These are phyloP conservation scores for Botrytis medusae DNA, from an alignment of 2,329 filamentous ascomycete genomes.

Conservation along the genomic window DNA sequence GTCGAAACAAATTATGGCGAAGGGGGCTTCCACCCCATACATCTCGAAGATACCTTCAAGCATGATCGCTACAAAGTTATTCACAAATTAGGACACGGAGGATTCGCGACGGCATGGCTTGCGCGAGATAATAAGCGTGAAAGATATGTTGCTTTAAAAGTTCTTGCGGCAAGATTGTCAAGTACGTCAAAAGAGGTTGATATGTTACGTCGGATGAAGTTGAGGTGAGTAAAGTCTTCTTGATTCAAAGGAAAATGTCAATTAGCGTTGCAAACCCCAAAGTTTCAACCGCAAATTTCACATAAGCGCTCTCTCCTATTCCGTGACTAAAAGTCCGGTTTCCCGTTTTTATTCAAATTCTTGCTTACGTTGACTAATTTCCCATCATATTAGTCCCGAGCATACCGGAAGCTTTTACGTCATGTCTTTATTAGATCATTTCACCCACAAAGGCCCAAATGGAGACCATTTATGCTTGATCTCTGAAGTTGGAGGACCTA, in stretches of 20 bases:
- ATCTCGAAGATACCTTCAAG: conserved; percentile 46
- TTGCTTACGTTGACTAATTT: neutral
- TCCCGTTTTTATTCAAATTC: neutral
- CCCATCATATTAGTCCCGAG: neutral
- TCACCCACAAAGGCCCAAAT: conserved; percentile 44
- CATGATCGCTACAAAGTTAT: conserved; percentile 45
- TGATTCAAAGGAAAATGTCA: neutral
- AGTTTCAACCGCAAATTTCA: neutral
- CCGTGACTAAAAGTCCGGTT: neutral
- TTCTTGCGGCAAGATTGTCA: conserved; percentile 26
- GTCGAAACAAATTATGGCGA: conserved; percentile 27
- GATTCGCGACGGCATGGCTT: conserved; percentile 49
- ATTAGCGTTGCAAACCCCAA: neutral
- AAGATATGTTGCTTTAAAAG: conserved; percentile 30
- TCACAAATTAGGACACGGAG: conserved; percentile 49
- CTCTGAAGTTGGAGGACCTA: conserved; percentile 28
- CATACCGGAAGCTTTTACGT: conserved; percentile 25
- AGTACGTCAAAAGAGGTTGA: conserved; percentile 26
- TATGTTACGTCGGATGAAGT: conserved; percentile 25
- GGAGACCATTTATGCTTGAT: conserved; percentile 48
- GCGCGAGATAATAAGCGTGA: conserved; percentile 37
- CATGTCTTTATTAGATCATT: conserved; percentile 31
- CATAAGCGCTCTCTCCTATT: neutral
- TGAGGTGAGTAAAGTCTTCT: neutral
- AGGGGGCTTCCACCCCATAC: conserved; percentile 48